A percentile compares a stretch with the other conserved stretches of the same genome.
phyloP scores from a whole-genome alignment of 495 filamentous ascomycete species.

The Parathielavia appendiculata region DNA sequence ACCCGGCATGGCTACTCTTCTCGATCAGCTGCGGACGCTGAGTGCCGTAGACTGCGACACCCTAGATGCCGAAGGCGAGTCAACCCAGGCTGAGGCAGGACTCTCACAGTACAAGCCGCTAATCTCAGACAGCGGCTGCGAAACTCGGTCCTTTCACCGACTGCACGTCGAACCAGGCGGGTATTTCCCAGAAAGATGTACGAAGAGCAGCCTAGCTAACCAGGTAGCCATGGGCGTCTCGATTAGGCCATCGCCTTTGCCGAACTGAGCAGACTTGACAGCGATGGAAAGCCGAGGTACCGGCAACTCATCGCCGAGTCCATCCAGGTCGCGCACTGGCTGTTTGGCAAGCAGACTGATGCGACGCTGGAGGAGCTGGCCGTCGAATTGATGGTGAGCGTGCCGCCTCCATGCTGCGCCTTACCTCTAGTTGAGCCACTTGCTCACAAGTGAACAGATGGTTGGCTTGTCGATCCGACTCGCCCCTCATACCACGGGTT shows the following conservation, averaged over 20 bases:
- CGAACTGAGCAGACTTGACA: slow-evolving; percentile 43
- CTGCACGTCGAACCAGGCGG: slow-evolving; percentile 63
- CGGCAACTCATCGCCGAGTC: slow-evolving; percentile 43
- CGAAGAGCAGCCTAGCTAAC: not conserved
- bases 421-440: not conserved
- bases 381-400: slow-evolving; percentile 54
- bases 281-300: slow-evolving; percentile 42
- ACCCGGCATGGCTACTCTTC: slow-evolving; percentile 23
- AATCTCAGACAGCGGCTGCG: slow-evolving; percentile 44
- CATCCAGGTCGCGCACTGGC: slow-evolving; percentile 36
- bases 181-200: not conserved
- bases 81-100: not conserved
- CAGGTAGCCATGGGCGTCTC: not conserved
- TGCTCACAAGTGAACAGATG: slow-evolving; percentile 18
- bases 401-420: too few species aligned
- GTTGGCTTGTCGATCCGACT: slow-evolving; percentile 45
- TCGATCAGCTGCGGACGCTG: slow-evolving; percentile 40
- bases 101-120: not conserved
- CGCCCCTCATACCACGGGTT: slow-evolving; percentile 47
- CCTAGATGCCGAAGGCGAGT: slow-evolving; percentile 48
- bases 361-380: slow-evolving; percentile 47
- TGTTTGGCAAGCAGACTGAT: slow-evolving; percentile 35
- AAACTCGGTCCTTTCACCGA: slow-evolving; percentile 56
- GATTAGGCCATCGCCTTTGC: slow-evolving; percentile 54
- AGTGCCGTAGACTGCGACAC: slow-evolving; percentile 58